Conservation (phyloP, 192 early-diverging fungal genomes). For the Jimgerdemannia flammicorona region DNA sequence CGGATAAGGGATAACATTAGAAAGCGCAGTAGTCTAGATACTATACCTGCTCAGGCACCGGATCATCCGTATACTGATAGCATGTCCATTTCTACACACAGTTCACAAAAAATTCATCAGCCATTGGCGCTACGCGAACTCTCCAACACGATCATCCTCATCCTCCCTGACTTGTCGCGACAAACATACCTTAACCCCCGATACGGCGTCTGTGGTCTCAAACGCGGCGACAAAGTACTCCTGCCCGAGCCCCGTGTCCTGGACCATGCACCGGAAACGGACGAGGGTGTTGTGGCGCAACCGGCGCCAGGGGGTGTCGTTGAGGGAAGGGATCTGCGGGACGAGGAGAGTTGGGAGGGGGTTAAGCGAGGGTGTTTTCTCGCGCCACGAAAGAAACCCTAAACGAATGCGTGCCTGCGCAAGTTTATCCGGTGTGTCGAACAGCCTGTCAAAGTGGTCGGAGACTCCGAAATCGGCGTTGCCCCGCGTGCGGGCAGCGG, state of each 20-base stretch:
- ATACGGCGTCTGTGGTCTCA: conserved; percentile 14
- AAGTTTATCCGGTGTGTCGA: not conserved
- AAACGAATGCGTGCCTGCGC: not conserved
- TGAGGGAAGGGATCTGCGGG: not conserved
- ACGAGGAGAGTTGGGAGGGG: not conserved
- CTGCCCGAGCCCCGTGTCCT: conserved; percentile 72
- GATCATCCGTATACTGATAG: conserved; percentile 43
- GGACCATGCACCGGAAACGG: conserved; percentile 78
- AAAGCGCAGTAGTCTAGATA: not conserved
- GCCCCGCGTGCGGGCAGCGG: too few species aligned
- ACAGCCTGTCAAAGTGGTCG: not conserved
- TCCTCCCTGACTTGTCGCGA: too few species aligned
- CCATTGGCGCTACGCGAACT: too few species aligned
- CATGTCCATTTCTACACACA: conserved; percentile 8
- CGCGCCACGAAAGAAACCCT: too few species aligned
- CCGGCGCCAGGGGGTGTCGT: not conserved
- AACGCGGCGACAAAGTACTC: conserved; percentile 50
- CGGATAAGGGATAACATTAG: not conserved
- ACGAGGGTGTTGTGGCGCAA: conserved; percentile 31
- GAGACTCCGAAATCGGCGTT: not conserved
- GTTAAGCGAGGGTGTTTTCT: too few species aligned
- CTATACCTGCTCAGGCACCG: conserved; percentile 26
- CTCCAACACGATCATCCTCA: not conserved
- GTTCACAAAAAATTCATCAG: too few species aligned
- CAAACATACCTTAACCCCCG: conserved; percentile 30